Conservation (phyloP, 176 grass and related monocot species). For the Zizania latifolia region DNA sequence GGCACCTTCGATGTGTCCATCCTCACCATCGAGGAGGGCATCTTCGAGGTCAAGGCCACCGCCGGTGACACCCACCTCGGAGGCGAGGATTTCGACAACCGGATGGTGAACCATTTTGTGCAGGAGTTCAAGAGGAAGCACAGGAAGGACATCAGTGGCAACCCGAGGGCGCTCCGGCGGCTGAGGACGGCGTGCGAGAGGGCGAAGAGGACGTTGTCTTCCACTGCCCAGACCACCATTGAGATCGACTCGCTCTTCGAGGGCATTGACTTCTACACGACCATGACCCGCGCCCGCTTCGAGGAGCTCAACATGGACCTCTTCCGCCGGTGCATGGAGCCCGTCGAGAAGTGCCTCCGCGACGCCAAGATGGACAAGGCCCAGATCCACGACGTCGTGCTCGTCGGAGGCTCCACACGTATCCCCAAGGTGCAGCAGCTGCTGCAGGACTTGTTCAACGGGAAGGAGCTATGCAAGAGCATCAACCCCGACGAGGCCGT, state of each 20-base stretch:
- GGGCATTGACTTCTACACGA: conserved; percentile 66
- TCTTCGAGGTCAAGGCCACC: conserved; percentile 75
- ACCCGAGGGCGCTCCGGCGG: conserved; percentile 50
- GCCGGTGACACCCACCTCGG: conserved; percentile 71
- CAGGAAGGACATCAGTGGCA: conserved; percentile 79
- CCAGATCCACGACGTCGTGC: conserved; percentile 58
- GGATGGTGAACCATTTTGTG: conserved; percentile 73
- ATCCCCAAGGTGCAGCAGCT: conserved; percentile 87
- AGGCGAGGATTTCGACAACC: conserved; percentile 84
- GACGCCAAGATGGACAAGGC: conserved; percentile 77
- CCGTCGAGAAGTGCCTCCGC: conserved; percentile 63
- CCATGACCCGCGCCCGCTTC: conserved; percentile 64
- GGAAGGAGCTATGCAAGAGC: conserved; percentile 84
- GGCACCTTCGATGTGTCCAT: conserved; percentile 96
- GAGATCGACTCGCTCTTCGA: conserved; percentile 69
- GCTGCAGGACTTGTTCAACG: conserved; percentile 70
- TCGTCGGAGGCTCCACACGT: conserved; percentile 67
- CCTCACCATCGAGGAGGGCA: conserved; percentile 80
- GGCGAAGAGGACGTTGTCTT: conserved; percentile 74
- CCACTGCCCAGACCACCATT: conserved; percentile 58
- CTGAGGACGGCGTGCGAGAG: conserved; percentile 69
- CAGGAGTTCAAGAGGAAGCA: conserved; percentile 75
- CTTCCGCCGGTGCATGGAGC: conserved; percentile 74
- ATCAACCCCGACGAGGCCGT: conserved; percentile 95
- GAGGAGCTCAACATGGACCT: conserved; percentile 90